Evolutionary conservation across 2,329 filamentous ascomycete species (phyloP), one percentile per base, ranked within the genome.

Genomic region (Beauveria sp.): DNA sequence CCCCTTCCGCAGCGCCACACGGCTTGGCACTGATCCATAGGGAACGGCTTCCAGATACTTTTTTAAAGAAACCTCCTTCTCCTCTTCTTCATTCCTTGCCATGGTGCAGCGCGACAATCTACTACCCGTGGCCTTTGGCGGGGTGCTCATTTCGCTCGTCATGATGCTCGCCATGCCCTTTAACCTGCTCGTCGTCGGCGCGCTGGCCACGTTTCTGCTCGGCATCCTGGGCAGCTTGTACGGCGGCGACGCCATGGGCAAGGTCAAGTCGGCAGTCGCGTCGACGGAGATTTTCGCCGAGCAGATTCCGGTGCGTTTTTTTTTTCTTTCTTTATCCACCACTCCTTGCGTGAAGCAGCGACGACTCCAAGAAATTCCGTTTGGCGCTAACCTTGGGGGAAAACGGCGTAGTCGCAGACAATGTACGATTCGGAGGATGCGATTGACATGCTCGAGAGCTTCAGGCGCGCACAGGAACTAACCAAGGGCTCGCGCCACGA

Each of bases 51-150:
- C 3, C 24, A 50, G 16, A 43, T 24, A 20, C 16, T 8, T 1
- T 50, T 20, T 26, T 16, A 5, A 28, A 38, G 28, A 30, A 30
- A 9, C 1, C 34, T 34, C 18, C 16, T 14, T 38, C 50, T 28
- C 10, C 18, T 5, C 26, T n/a, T 22, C 34, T 14, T 22, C 54
- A 34, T 57, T 16, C 26, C 28, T 24, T 43, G 42, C 40, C 38
- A 60, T 60, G 58, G 58, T 60, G 49, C 58, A 60, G 58, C 58
- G 58, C 42, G 58, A 54, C 42, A 12, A 60, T 28, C 50, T 60
- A 1, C 28, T 60, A 9, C 58, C 50, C 5, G 58, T 60, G 16
- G 58, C 58, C 20, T 54, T 60, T 28, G 40, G 58, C 20, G 58
- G 38, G 58, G 38, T 54, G n/a, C 43, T 54, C 24, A 40, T 60